A percentile compares a stretch with the other conserved stretches of the same genome.
These are phyloP conservation scores for Alternaria rosae DNA, from an alignment of 2,329 filamentous ascomycete genomes.

Conservation along the genomic window DNA sequence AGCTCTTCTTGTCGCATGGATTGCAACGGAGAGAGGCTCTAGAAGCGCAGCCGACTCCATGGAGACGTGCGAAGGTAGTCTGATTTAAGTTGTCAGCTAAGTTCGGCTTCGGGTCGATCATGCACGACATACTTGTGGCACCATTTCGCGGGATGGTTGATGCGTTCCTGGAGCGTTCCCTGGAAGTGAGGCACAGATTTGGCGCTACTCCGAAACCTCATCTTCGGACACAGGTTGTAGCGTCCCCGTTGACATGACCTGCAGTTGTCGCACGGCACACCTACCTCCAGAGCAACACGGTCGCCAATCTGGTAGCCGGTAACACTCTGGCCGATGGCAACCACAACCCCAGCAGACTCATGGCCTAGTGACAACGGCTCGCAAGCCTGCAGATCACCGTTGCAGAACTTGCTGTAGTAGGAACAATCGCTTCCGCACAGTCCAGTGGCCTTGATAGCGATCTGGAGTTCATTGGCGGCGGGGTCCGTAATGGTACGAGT, in stretches of 20 bases:
- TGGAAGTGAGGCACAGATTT: constrained; percentile 55
- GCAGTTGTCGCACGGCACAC: constrained; percentile 53
- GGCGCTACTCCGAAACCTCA: constrained; percentile 54
- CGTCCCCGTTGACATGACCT: constrained; percentile 52
- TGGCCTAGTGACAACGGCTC: constrained; percentile 67
- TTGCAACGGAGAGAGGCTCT: constrained; percentile 78
- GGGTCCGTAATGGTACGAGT: constrained; percentile 63
- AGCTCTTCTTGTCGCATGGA: constrained; percentile 83
- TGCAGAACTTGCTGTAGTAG: constrained; percentile 76
- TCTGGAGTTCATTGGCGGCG: constrained; percentile 66
- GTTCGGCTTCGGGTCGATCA: constrained; percentile 33
- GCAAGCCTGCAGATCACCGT: constrained; percentile 72
- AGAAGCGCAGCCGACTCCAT: constrained; percentile 50
- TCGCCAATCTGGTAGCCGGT: constrained; percentile 50
- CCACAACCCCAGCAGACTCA: constrained; percentile 51
- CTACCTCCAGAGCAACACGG: constrained; percentile 52
- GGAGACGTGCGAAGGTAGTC: constrained; percentile 51
- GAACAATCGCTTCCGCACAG: constrained; percentile 75
- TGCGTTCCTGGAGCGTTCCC: constrained; percentile 53
- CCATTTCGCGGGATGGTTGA: constrained; percentile 55
- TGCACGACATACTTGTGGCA: constrained; percentile 54
- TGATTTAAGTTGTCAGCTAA: constrained; percentile 42
- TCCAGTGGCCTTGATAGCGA: constrained; percentile 70
- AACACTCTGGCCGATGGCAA: constrained; percentile 49
- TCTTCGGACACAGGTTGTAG: constrained; percentile 53